Base-by-base conservation (phyloP, 345 rosid genomes). In the Brassica cretica region DNA sequence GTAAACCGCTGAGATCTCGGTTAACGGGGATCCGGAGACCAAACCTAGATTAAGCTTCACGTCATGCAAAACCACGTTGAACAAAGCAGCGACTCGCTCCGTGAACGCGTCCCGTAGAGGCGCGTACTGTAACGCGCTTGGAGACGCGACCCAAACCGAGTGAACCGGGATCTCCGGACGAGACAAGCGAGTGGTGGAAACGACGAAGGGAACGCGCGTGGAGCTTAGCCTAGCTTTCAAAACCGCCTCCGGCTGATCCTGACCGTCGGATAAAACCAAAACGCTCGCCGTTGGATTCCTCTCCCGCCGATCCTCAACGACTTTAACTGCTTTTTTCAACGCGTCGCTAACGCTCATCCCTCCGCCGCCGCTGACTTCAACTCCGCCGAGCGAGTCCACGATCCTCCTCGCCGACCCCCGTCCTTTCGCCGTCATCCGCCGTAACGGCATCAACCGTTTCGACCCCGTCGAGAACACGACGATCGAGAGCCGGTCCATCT, bases 271-370 rank as follows among this genome's bases (percentile, higher is more conserved):
- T 30, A 92, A 62, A 62, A 92, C 81, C 46, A 91, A 64, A 21
- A 94, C 85, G 56, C 81, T 87, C 32, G 97, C 80, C 10, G 85
- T 56, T 14, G 91, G 87, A 72, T 94, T 94, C 81, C 44, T 87
- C 82, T 87, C 89, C 12, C 97, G 85, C 44, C 98, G 92, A 81
- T 94, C 98, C 64, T 91, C 97, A 35, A 92, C 81, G 64, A 94
- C 93, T 68, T 92, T 92, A 51, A 87, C 92, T 18, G 97, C 97
- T 81, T 94, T 94, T 25, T 90, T 91, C 7, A 92, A 79, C 35
- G 97, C 98, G 81, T 92, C 97, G 77, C 73, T 86, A 2, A 85
- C 88, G 27, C 79, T 84, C 91, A 87, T 89, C 12, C 91, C 88
- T n/a, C 80, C 82, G 4, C 91, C 91, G 3, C 60, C 46, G 8